Percentiles rank a stretch among this genome's conserved stretches.
phyloP scores from a whole-genome alignment of 257 asterid species.

The Eustoma russellianum region DNA sequence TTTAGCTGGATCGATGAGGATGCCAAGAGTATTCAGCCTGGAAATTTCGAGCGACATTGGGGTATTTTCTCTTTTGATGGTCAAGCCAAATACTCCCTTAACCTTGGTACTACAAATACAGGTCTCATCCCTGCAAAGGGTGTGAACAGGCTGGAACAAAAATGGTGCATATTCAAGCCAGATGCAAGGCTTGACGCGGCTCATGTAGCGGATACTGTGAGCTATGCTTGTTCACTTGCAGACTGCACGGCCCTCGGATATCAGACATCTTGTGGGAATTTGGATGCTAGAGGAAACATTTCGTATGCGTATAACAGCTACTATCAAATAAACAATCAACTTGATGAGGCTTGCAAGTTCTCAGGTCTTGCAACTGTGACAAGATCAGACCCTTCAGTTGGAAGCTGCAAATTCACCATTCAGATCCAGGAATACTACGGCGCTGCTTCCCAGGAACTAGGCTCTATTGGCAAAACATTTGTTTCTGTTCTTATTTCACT shows the following conservation, averaged over 20 bases:
- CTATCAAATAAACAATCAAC: slow-evolving; percentile 63
- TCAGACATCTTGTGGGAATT: slow-evolving; percentile 50
- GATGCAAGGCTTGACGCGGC: slow-evolving; percentile 31
- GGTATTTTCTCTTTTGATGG: slow-evolving; percentile 59
- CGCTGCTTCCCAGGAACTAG: slow-evolving; percentile 21
- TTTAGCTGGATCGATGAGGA: slow-evolving; percentile 79
- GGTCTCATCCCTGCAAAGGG: slow-evolving; percentile 38
- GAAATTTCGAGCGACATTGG: slow-evolving; percentile 86
- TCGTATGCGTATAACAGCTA: slow-evolving; percentile 78
- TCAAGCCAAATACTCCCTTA: slow-evolving; percentile 48
- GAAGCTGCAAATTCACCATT: slow-evolving; percentile 47
- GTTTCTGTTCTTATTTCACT: slow-evolving; percentile 20
- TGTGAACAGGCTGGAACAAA: slow-evolving; percentile 32
- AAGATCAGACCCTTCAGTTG: slow-evolving; percentile 54
- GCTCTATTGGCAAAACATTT: slow-evolving; percentile 10
- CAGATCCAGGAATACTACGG: slow-evolving; percentile 52
- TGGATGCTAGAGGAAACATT: slow-evolving; percentile 49
- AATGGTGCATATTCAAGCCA: slow-evolving; percentile 70
- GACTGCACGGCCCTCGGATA: slow-evolving; percentile 80
- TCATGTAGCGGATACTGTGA: slow-evolving; percentile 40
- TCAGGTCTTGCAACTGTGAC: slow-evolving; percentile 52
- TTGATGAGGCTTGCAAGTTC: slow-evolving; percentile 55
- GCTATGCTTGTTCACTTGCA: slow-evolving; percentile 60
- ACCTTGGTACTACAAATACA: slow-evolving; percentile 50
- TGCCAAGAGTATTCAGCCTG: slow-evolving; percentile 68